Evolutionary conservation across 768 basidiomycete species (phyloP), one percentile per base, ranked within the genome.

Genomic region (Lactarius tabidus): DNA sequence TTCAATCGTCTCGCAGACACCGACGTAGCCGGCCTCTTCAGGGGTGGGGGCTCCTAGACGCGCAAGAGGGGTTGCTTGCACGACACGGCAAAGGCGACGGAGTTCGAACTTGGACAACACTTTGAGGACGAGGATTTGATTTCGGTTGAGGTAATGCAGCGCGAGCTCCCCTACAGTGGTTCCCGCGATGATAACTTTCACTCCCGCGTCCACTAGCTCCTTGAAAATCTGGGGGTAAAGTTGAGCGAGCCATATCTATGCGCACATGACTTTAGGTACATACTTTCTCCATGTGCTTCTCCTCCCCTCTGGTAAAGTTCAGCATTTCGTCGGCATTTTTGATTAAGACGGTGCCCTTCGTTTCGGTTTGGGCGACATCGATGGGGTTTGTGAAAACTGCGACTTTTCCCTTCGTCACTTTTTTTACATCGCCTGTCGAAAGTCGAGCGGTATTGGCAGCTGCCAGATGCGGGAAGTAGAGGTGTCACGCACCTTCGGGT

Each of bases 91-190:
- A 17, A 98, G 79, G 1, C 97, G 82, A 58, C 96, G 90, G 17
- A 99, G 86, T 69, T 99, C 96, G 76, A 99, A 99, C 77, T 99
- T 99, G 74, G 94, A 97, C 64, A 96, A 84, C 33, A 98, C 93
- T 76, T 97, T 98, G 77, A 99, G 84, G 70, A 98, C 94, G 71
- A 93, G 93, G 76, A 99, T 93, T 79, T 86, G 82, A 80, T 91
- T 83, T 61, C 95, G 84, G 81, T 98, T 91, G 73, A 99, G 89
- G 80, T 95, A 99, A 78, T 99, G 97, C 65, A 97, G 80, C 1
- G 95, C 94, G 63, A 99, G 91, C 73, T 99, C 97, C 70, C 95
- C 96, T 69, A 99, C 84, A 48, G 86, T 85, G 10, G 94, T 90
- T 23, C 97, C 97, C 17, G 93, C 96, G 69, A 99, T 84, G 80